Percentiles rank a stretch among this genome's conserved stretches.
phyloP scores from a whole-genome alignment of 768 basidiomycete species.

The Albatrellus ellisii region DNA sequence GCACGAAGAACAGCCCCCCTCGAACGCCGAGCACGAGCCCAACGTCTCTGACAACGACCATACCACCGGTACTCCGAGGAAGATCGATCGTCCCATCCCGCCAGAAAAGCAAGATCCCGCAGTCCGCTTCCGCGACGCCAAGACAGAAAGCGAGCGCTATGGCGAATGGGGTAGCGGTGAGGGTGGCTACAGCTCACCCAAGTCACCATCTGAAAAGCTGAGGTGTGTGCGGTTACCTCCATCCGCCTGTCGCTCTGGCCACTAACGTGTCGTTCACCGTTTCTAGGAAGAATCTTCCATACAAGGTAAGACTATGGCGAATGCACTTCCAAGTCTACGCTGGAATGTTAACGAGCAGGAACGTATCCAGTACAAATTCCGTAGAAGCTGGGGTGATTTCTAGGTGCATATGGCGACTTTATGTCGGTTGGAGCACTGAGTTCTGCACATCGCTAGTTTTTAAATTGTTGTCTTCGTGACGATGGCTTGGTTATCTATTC shows the following conservation, averaged over 20 bases:
- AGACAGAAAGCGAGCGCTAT: constrained; percentile 35
- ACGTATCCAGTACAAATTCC: constrained; percentile 82
- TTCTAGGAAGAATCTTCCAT: constrained; percentile 63
- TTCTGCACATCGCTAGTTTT: background rate
- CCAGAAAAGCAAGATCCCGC: constrained; percentile 61
- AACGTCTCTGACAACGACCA: constrained; percentile 9
- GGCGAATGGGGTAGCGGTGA: constrained; percentile 64
- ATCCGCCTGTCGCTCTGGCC: background rate
- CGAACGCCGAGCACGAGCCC: constrained; percentile 1
- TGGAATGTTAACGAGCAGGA: constrained; percentile 37
- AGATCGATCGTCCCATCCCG: constrained; percentile 35
- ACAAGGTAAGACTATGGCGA: constrained; percentile 50
- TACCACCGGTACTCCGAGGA: constrained; percentile 22
- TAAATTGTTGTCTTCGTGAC: background rate
- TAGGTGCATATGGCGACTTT: constrained; percentile 20
- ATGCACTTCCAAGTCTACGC: constrained; percentile 2
- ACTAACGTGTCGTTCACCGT: background rate
- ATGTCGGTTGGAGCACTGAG: background rate
- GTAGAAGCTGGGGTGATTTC: constrained; percentile 80
- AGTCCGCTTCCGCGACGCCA: constrained; percentile 43
- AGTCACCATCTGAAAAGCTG: constrained; percentile 62
- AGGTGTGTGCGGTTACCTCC: constrained; percentile 27
- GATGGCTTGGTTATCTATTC: too few species aligned
- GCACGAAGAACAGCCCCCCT: constrained; percentile 23
- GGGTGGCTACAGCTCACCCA: constrained; percentile 61